phyloP scores from a whole-genome alignment of 2,329 filamentous ascomycete genomes.

The Alternaria consortialis region DNA sequence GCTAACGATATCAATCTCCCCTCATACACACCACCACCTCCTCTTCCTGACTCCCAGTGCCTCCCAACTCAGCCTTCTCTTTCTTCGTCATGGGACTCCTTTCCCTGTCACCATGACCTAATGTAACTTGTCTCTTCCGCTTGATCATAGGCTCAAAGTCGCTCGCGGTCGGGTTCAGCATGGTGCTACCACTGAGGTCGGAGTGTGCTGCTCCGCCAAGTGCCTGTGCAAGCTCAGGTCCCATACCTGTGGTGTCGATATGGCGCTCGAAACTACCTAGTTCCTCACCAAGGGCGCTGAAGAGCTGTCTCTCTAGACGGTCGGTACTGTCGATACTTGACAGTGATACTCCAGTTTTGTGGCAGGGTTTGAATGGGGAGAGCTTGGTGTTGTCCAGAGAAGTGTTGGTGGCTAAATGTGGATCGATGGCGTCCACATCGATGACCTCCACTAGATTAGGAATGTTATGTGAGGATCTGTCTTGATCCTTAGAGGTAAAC shows the following conservation, averaged over 20 bases:
- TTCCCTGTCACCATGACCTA: constrained; percentile 26
- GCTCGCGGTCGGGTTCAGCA: constrained; percentile 8
- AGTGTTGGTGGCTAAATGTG: constrained; percentile 4
- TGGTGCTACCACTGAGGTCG: constrained; percentile 6
- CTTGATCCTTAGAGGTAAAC: not conserved
- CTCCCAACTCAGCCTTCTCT: constrained; percentile 23
- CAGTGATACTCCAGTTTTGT: constrained; percentile 29
- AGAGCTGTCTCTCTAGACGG: constrained; percentile 40
- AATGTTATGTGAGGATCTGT: constrained; percentile 1
- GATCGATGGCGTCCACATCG: constrained; percentile 35
- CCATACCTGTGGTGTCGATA: constrained; percentile 19
- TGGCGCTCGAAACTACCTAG: constrained; percentile 34
- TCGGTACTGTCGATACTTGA: constrained; percentile 43
- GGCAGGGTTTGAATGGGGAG: constrained; percentile 30
- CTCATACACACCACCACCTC: constrained; percentile 4
- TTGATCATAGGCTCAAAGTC: constrained; percentile 34
- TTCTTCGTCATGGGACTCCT: constrained; percentile 38
- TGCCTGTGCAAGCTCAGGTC: constrained; percentile 23
- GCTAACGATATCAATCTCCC: not conserved
- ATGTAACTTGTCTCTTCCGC: constrained; percentile 39
- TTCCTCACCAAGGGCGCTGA: constrained; percentile 45
- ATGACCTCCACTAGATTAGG: constrained; percentile 29
- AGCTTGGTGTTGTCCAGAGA: constrained; percentile 13
- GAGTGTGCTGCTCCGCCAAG: constrained; percentile 8
- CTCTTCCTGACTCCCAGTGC: not conserved